Conservation (phyloP, 225 moss, liverwort and hornwort genomes). For the Rhytidiadelphus loreus region DNA sequence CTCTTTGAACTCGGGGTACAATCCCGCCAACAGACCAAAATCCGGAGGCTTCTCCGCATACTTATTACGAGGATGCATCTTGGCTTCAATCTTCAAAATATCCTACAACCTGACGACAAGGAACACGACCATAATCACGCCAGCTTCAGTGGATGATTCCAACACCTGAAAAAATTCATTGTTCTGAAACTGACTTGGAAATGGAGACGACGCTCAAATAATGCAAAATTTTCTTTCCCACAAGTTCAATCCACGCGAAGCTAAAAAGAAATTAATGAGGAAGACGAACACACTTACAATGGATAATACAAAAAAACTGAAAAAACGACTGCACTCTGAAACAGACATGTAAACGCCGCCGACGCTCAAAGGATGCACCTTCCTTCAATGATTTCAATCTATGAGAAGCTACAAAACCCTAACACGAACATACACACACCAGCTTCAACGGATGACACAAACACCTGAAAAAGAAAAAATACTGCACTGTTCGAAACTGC, state of each 20-base stretch:
- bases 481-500: not conserved
- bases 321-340: not conserved
- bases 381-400: not conserved
- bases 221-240: not conserved
- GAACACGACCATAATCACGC: not conserved
- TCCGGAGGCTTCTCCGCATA: slow-evolving; percentile 89
- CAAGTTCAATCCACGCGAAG: not conserved
- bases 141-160: not conserved
- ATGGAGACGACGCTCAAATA: not conserved
- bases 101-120: not conserved
- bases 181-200: not conserved
- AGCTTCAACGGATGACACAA: not conserved
- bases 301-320: not conserved
- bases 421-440: too few species aligned
- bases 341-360: too few species aligned
- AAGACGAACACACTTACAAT: not conserved
- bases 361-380: not conserved
- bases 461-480: not conserved
- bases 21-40: slow-evolving; percentile 47
- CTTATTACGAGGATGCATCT: slow-evolving; percentile 84
- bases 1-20: slow-evolving; percentile 61
- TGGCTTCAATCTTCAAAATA: not conserved
- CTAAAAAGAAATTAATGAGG: too few species aligned
- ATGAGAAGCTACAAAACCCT: not conserved
- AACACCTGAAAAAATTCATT: not conserved